Conservation (phyloP, 345 rosid genomes). For the Alliaria petiolata region DNA sequence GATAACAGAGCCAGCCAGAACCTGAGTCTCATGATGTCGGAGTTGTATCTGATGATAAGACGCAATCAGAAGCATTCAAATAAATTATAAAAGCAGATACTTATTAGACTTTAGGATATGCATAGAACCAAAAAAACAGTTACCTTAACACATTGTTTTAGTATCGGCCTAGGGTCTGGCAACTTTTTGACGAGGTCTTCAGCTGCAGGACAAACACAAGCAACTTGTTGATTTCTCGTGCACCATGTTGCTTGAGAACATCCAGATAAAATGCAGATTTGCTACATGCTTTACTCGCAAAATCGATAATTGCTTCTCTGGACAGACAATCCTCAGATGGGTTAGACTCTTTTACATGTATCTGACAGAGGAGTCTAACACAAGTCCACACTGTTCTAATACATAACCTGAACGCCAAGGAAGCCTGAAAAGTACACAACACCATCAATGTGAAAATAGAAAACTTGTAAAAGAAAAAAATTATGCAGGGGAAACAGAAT, state of each 20-base stretch:
- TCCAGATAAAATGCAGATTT: constrained; percentile 62
- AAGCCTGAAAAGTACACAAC: constrained; percentile 56
- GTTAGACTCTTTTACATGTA: constrained; percentile 21
- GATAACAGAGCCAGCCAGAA: no score
- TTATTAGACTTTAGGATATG: not conserved
- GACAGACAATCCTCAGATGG: constrained; percentile 27
- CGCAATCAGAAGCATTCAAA: constrained; percentile 27
- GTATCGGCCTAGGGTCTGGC: constrained; percentile 52
- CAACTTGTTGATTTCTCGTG: constrained; percentile 31
- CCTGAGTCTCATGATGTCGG: constrained; percentile 28
- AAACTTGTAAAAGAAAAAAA: not conserved
- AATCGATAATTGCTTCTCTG: constrained; percentile 43
- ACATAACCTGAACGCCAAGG: constrained; percentile 51
- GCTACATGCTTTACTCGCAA: constrained; percentile 47
- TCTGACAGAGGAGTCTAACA: constrained; percentile 40
- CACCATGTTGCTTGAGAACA: constrained; percentile 49
- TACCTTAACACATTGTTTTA: constrained; percentile 81
- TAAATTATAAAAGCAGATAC: not conserved
- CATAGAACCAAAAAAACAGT: constrained; percentile 19
- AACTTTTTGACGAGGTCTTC: constrained; percentile 34
- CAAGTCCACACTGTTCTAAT: constrained; percentile 59
- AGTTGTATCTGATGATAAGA: constrained; percentile 46
- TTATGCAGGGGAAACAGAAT: no score
- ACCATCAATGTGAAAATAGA: not conserved
- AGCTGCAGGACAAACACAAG: constrained; percentile 39